Evolutionary conservation across 2,329 filamentous ascomycete genomes (phyloP), one percentile per base, ranked within the genome.

Genomic region (Microcyclosporella mali): DNA sequence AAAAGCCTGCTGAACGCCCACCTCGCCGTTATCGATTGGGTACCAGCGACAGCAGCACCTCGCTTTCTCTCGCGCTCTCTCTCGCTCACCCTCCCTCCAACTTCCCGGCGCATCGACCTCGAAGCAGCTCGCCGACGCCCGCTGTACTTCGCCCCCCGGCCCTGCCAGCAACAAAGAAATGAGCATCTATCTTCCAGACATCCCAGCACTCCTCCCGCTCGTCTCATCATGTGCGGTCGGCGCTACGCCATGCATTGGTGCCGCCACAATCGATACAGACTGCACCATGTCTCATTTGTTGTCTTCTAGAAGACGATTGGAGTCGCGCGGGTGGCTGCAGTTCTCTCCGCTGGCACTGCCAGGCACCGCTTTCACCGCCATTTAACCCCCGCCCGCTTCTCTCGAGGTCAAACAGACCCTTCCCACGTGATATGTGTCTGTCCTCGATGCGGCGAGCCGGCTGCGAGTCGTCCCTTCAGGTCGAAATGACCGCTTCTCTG

Each of bases 291-390:
- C 53, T 56, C 53, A 57, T 53, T 50, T 41, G 51, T 42, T 49
- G 47, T 52, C 46, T 56, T 57, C 56, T 51, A 55, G 52, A 58
- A 56, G 40, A 42, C 46, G 19, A 47, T 50, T 56, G 50, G 51
- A 49, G 38, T 48, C 40, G 29, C 21, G 33, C 55, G 52, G 53
- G 45, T 53, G 49, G 44, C 53, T 56, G 56, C 55, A 59, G 53
- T 39, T 35, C 34, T 11, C 37, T 48, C 45, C 43, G 55, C 42
- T 55, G 55, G 53, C 55, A 55, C 45, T 42, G 17, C 43, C 50
- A 51, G 45, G 55, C 51, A 51, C 47, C 31, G 44, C 50, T 37
- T 44, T 58, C 55, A 58, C 56, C 56, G 56, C 56, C 55, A 52
- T 47, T 55, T 53, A 46, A 43, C 46, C 55, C 50, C 53, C 55